A percentile compares a stretch with the other conserved stretches of the same genome.
Conservation (phyloP, 345 rosid genomes). For the Arabidopsis suecica region DNA sequence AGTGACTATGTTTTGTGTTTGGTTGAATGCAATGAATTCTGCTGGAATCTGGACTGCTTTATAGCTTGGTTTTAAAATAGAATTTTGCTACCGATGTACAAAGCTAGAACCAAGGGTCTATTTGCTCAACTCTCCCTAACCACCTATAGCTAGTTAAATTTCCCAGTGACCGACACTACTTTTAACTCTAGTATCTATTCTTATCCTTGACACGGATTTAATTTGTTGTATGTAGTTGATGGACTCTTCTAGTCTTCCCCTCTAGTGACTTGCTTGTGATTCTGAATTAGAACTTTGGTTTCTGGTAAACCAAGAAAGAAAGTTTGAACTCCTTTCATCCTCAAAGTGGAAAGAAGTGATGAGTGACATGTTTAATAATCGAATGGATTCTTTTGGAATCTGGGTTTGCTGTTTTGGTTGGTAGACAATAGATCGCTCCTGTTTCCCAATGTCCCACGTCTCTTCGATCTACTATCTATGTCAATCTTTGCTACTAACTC, state of each 20-base stretch:
- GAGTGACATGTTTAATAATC: not conserved
- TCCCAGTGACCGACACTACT: not conserved
- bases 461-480: not conserved
- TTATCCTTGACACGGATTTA: not conserved
- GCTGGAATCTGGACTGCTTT: not conserved
- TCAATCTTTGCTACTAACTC: not conserved
- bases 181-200: not conserved
- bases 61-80: constrained; percentile 1
- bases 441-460: not conserved
- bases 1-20: constrained; percentile 14
- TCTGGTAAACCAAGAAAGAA: not conserved
- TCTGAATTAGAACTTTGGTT: not conserved
- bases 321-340: not conserved
- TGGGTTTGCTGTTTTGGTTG: not conserved
- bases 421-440: not conserved
- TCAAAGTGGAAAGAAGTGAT: not conserved
- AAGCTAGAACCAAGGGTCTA: not conserved
- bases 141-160: not conserved
- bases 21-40: not conserved
- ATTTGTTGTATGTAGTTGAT: not conserved
- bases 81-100: not conserved
- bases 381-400: not conserved
- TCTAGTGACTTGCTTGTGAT: constrained; percentile 8
- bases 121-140: not conserved
- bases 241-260: not conserved